Evolutionary conservation across 345 rosid genomes (phyloP).

Genomic region (Murraya paniculata): DNA sequence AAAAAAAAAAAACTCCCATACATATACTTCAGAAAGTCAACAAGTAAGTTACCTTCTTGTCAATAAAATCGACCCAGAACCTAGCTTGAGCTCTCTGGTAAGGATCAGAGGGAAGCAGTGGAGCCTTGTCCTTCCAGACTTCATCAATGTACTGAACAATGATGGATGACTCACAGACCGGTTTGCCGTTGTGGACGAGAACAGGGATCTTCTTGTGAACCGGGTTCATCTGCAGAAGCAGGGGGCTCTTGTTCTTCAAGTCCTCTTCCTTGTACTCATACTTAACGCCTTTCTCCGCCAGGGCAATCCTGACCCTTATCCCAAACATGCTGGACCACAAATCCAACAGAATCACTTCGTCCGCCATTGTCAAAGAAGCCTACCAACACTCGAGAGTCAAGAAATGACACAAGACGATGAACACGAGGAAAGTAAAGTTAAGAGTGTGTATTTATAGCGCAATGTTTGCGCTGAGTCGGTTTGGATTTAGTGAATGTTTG

Average conservation of each 20-base stretch:
- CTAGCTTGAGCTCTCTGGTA: neutral
- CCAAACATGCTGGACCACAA: neutral
- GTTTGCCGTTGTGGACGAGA: neutral
- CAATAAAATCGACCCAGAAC: neutral
- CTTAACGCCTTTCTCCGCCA: neutral
- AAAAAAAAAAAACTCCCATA: too few species aligned
- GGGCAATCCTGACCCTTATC: neutral
- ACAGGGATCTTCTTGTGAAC: neutral
- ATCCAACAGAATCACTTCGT: neutral
- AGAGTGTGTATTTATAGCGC: neutral
- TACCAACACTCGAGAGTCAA: too few species aligned
- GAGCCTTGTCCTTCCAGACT: neutral
- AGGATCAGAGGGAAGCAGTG: neutral
- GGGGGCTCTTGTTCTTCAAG: neutral
- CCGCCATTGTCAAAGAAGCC: neutral
- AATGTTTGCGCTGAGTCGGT: neutral
- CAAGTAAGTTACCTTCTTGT: neutral
- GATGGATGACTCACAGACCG: neutral
- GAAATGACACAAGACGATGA: neutral
- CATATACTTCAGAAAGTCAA: too few species aligned
- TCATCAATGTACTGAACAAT: neutral
- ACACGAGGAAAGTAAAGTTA: too few species aligned
- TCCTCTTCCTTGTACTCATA: neutral
- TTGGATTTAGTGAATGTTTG: too few species aligned
- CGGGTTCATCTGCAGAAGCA: neutral